Base-by-base conservation (phyloP, 2,329 filamentous ascomycete genomes). In the Aaosphaeria arxii region DNA sequence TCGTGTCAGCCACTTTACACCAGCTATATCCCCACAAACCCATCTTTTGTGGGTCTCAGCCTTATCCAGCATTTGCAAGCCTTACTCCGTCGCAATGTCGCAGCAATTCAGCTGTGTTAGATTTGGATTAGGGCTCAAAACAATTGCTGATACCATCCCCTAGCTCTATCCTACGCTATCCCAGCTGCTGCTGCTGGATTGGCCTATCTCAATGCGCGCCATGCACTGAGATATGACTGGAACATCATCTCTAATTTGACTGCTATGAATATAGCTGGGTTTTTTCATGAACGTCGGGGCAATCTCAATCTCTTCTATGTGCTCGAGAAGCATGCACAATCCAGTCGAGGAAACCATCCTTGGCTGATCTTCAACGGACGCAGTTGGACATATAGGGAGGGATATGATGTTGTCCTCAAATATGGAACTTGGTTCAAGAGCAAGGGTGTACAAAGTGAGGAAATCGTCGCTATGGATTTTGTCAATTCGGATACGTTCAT, bases 181-280 rank as follows among this genome's bases (percentile, higher is more conserved):
- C 63, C 67, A 6, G 66, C 62, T n/a, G 64, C 66, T 3, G 59
- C 62, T 5, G 73, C 73, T 28, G 67, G 72, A 6, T 76, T 81
- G 41, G 77, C 78, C 11, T 88, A 89, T 54, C 71, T 88, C 38
- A 81, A 91, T 62, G 88, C 80, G 42, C 88, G 86, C 68, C 82
- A 81, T 58, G 80, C 85, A 57, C 57, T 91, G 42, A 64, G 71
- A 36, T 80, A 86, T 57, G 88, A 91, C 64, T 67, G 75, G 40
- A 64, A 71, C 6, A 66, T 91, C 11, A 60, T 92, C n/a, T 75
- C 73, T 32, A 77, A 78, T 45, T 69, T 82, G 36, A 35, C 82
- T 9, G 76, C 75, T 30, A 70, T 78, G 13, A 58, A 73, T 9
- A 51, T 78, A 38, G 71, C 70, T 13, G 66, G 76, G 41, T 62